Evolutionary conservation across 371 early-diverging fungal genomes (phyloP).

Genomic region (Mucor racemosus): DNA sequence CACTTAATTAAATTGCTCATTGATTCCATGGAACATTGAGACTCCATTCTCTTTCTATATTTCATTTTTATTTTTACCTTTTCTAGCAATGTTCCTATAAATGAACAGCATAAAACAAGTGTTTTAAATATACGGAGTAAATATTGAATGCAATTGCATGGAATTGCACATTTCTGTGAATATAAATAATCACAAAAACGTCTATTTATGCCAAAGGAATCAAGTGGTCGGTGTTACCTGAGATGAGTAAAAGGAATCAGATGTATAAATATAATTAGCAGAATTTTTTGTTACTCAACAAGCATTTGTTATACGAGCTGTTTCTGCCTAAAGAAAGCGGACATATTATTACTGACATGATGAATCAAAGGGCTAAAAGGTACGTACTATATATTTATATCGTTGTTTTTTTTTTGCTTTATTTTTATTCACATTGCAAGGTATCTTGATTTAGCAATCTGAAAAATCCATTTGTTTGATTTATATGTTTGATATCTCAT

Average conservation of each 20-base stretch:
- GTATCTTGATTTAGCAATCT: background rate
- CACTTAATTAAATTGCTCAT: conserved; percentile 2
- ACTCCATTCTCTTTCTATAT: background rate
- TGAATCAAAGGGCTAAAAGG: background rate
- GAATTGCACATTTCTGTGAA: background rate
- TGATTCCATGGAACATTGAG: conserved; percentile 1
- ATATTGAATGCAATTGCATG: background rate
- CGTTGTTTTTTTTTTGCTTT: background rate
- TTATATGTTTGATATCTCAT: background rate
- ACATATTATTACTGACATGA: background rate
- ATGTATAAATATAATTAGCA: too few species aligned
- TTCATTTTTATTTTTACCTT: conserved; percentile 2
- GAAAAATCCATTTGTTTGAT: background rate
- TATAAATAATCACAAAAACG: too few species aligned
- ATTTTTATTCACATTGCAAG: background rate
- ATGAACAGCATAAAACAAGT: background rate
- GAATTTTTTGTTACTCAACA: too few species aligned
- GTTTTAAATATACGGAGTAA: background rate
- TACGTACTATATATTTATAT: background rate
- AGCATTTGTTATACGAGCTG: background rate
- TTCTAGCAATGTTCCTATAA: background rate
- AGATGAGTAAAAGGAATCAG: background rate
- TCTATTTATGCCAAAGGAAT: background rate
- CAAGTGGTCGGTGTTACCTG: background rate
- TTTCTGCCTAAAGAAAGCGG: background rate